Conservation (phyloP, 202 grass and related monocot species). For the Bolboschoenoplectus hybrid region DNA sequence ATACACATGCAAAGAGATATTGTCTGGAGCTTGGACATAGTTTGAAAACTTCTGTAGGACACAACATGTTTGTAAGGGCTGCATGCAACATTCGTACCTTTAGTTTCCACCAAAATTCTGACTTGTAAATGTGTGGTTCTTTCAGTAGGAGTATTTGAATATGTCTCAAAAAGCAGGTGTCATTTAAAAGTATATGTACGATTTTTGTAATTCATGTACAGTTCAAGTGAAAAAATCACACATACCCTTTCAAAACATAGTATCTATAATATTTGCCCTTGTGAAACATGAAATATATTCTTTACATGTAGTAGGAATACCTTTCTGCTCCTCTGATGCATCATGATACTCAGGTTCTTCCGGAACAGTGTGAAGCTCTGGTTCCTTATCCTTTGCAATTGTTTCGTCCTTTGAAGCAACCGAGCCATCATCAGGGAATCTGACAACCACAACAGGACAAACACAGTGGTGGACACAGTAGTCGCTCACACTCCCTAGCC, state of each 20-base stretch:
- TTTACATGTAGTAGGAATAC: slow-evolving; percentile 39
- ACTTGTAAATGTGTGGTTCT: not conserved
- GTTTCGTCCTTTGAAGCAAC: slow-evolving; percentile 39
- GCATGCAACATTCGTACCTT: not conserved
- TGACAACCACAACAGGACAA: slow-evolving; percentile 87
- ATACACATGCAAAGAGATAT: not conserved
- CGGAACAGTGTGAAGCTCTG: slow-evolving; percentile 65
- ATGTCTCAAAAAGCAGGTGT: not conserved
- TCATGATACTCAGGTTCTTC: slow-evolving; percentile 88
- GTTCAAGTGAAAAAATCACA: not conserved
- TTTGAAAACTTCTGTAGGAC: not conserved
- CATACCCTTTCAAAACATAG: not conserved
- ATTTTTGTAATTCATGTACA: not conserved
- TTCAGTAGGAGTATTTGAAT: not conserved
- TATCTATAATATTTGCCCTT: not conserved
- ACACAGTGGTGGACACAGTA: slow-evolving; percentile 94
- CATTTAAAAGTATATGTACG: not conserved
- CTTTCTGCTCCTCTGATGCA: slow-evolving; percentile 76
- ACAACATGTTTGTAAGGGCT: not conserved
- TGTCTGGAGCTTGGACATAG: not conserved
- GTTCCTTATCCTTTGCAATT: slow-evolving; percentile 29
- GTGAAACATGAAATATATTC: not conserved
- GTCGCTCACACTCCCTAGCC: slow-evolving; percentile 87
- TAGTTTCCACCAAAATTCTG: not conserved
- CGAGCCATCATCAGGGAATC: slow-evolving; percentile 56